Conservation (phyloP, 805 yeast genomes). For the Komagataella phaffii region DNA sequence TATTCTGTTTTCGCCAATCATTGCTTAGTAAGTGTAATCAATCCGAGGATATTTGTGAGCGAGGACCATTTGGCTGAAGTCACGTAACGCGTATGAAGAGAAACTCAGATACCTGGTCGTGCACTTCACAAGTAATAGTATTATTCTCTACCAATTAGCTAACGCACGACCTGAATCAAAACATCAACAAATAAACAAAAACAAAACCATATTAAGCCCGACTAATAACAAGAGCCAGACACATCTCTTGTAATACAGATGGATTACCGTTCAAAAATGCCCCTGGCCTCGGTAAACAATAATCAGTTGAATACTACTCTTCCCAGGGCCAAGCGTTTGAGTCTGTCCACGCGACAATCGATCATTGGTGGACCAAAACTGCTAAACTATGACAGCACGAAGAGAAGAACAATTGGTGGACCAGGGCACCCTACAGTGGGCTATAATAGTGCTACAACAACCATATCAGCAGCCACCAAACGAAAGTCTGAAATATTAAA, state of each 20-base stretch:
- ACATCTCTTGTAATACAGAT: background rate
- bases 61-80: background rate
- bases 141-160: background rate
- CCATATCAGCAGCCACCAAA: background rate
- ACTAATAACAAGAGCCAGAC: background rate
- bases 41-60: background rate
- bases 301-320: background rate
- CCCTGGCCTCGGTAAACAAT: background rate
- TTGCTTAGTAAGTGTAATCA: background rate
- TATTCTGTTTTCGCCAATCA: too few relatives aligned
- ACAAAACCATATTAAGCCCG: background rate
- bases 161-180: background rate
- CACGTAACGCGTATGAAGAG: background rate
- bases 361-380: constrained; percentile 16
- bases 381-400: constrained; percentile 2
- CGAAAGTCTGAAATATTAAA: background rate
- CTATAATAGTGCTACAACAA: background rate
- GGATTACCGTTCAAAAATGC: background rate
- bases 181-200: background rate
- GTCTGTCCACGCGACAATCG: constrained; percentile 13
- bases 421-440: background rate
- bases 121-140: background rate
- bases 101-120: background rate
- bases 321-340: background rate
- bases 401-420: background rate